Evolutionary conservation across 2,329 filamentous ascomycete species (phyloP).

Genomic region (Hymenoscyphus infarciens): DNA sequence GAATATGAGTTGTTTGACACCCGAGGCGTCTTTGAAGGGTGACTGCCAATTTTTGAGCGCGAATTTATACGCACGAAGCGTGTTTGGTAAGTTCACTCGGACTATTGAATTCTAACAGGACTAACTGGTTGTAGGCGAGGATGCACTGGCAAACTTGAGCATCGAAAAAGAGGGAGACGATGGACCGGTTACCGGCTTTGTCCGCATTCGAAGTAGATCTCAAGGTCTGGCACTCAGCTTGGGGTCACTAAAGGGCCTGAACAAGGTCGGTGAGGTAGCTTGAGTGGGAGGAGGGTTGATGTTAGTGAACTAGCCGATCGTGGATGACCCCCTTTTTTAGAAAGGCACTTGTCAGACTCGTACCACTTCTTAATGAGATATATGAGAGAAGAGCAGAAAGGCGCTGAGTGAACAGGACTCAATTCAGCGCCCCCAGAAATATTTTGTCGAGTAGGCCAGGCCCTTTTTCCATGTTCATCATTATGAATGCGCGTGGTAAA

Average conservation of each 20-base stretch:
- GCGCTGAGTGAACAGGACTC: slow-evolving; percentile 17
- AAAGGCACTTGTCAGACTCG: slow-evolving; percentile 13
- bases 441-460: slow-evolving; percentile 14
- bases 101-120: neutral
- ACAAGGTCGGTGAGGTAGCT: slow-evolving; percentile 59
- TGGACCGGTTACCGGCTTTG: slow-evolving; percentile 93
- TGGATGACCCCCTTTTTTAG: neutral
- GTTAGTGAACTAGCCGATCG: slow-evolving; percentile 7
- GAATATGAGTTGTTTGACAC: slow-evolving; percentile 97
- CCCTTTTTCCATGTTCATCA: slow-evolving; percentile 23
- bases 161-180: slow-evolving; percentile 97
- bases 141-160: slow-evolving; percentile 93
- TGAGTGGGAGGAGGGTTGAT: slow-evolving; percentile 24
- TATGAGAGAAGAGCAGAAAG: slow-evolving; percentile 8
- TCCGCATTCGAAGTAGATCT: slow-evolving; percentile 94
- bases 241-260: slow-evolving; percentile 90
- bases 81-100: slow-evolving; percentile 73
- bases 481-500: slow-evolving; percentile 29
- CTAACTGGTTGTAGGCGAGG: slow-evolving; percentile 68
- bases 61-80: slow-evolving; percentile 92
- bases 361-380: slow-evolving; percentile 23
- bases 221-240: slow-evolving; percentile 92
- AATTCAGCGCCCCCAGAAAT: slow-evolving; percentile 13
- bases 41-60: slow-evolving; percentile 98
- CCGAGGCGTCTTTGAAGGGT: slow-evolving; percentile 92